Evolutionary conservation across 176 grass and related monocot genomes (phyloP), one percentile per base, ranked within the genome.

Genomic region (Oryza nivara): DNA sequence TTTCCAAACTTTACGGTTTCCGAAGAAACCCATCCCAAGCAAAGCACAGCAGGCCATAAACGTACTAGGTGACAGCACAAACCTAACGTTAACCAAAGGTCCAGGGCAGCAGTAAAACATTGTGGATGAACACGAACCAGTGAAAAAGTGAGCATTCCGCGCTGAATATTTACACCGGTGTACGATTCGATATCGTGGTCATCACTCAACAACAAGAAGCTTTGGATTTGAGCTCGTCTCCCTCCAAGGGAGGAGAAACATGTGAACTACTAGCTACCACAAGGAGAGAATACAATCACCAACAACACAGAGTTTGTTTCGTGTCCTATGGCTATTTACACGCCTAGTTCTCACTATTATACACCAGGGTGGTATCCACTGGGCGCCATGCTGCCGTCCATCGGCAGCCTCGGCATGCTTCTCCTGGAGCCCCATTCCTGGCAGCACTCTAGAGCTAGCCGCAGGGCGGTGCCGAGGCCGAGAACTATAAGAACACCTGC

Each of bases 401-500:
- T 9, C 58, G 20, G 58, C 58, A 63, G 71, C 76, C 86, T 86
- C 45, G 86, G 89, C n/a, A 92, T 86, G 56, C 82, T 92, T 90
- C 92, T 96, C 68, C 88, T 82, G 5, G 93, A 85, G 75, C 89
- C 88, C 75, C 83, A 88, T 48, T 96, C 89, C 28, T 92, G 96
- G 65, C 96, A 99, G 82, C 96, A 99, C 89, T 96, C 96, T 1
- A 99, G 86, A 13, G 83, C 89, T 49, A 99, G 89, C 68, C 96
- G 91, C 84, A 99, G 83, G 25, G 96, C 93, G 16, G 96, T 99
- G 86, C 96, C 96, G 75, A 96, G 84, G 32, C 96, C 96, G 0
- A 99, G 89, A 78, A 99, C 91, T 9, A 99, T 92, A 67, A 99
- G 93, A 84, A 99, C 86, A 61, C 96, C 96, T 99, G 85, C 40